Evolutionary conservation across 208 protist genomes (phyloP).

Genomic region (Leishmania turanica): DNA sequence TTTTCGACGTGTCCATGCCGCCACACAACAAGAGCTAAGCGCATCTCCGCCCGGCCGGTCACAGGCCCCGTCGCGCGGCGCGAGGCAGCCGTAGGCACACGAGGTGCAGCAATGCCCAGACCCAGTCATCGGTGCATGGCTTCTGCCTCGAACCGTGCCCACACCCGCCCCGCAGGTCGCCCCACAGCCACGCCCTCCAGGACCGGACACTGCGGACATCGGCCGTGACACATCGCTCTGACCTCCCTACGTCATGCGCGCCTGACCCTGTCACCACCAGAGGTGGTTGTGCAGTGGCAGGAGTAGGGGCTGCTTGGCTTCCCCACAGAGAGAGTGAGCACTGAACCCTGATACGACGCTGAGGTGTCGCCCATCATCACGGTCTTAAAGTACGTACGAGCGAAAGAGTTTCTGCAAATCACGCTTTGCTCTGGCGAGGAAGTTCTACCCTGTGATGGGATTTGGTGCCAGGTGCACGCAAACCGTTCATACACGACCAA

Average conservation of each 20-base stretch:
- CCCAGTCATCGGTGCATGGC: background rate
- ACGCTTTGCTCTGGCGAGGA: background rate
- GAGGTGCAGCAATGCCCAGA: background rate
- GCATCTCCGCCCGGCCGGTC: background rate
- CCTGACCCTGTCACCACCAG: background rate
- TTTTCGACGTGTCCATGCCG: background rate
- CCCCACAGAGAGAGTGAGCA: background rate
- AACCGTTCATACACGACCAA: background rate
- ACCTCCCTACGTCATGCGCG: background rate
- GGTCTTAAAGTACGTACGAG: background rate
- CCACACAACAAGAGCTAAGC: background rate
- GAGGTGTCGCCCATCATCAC: background rate
- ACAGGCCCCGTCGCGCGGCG: background rate
- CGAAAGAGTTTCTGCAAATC: background rate
- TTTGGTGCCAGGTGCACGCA: background rate
- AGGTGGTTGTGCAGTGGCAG: background rate
- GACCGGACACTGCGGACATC: background rate
- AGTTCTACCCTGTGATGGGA: background rate
- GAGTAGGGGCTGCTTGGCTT: conserved; percentile 6
- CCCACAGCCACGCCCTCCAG: background rate
- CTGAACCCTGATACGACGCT: background rate
- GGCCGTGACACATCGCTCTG: too few relatives aligned
- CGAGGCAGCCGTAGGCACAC: background rate
- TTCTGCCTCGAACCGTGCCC: background rate
- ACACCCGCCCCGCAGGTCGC: background rate